Conservation (phyloP, 73 alveolate genomes). For the Breviolum minutum region DNA sequence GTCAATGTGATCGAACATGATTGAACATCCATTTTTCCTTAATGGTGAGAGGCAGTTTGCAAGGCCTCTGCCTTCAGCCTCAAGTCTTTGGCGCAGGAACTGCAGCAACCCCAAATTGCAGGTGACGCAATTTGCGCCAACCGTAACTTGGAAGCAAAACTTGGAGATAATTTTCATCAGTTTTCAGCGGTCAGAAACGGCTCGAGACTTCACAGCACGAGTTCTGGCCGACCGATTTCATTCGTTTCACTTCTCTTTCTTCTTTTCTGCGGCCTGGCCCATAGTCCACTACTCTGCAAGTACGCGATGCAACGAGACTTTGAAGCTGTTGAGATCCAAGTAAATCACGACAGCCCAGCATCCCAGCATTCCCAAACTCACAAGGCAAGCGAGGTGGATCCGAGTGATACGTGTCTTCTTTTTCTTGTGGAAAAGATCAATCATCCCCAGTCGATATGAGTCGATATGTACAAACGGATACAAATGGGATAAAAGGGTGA, state of each 20-base stretch:
- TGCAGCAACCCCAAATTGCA: not conserved
- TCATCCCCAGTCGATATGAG: not conserved
- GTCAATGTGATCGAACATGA: too few species aligned
- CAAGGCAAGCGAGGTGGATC: too few species aligned
- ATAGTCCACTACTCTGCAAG: not conserved
- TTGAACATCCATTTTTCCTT: not conserved
- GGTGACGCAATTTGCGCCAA: not conserved
- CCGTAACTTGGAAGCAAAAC: constrained; percentile 6
- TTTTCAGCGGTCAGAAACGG: not conserved
- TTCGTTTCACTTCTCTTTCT: not conserved
- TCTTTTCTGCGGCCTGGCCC: constrained; percentile 2
- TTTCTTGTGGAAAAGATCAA: too few species aligned
- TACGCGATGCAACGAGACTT: too few species aligned
- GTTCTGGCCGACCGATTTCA: not conserved
- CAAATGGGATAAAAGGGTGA: not conserved
- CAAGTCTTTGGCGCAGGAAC: constrained; percentile 8
- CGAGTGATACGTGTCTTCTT: too few species aligned
- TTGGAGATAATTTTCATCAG: not conserved
- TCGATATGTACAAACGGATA: not conserved
- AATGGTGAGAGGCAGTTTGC: constrained; percentile 5
- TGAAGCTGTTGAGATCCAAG: too few species aligned
- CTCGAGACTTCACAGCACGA: not conserved
- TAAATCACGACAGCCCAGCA: too few species aligned
- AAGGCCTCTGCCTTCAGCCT: constrained; percentile 14
- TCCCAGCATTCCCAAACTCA: too few species aligned